Conservation (phyloP, 2,329 filamentous ascomycete genomes). For the Colletotrichum salicis region DNA sequence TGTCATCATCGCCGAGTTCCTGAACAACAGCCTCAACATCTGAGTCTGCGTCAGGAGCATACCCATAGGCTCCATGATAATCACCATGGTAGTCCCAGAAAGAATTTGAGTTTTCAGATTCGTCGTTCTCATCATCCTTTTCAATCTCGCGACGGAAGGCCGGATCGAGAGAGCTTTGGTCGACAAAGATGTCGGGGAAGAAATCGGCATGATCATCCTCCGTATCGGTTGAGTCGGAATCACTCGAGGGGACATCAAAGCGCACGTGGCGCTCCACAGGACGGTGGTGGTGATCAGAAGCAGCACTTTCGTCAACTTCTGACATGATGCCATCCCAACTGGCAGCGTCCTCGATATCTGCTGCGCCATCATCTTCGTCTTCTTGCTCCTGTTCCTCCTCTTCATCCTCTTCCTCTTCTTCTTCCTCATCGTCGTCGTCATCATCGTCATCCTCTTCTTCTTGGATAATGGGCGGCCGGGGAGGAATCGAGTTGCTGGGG, state of each 20-base stretch:
- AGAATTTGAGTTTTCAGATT: slow-evolving; percentile 66
- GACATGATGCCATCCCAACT: slow-evolving; percentile 68
- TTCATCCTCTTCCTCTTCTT: slow-evolving; percentile 50
- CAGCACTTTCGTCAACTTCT: slow-evolving; percentile 55
- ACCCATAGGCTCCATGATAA: slow-evolving; percentile 57
- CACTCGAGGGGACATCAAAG: slow-evolving; percentile 75
- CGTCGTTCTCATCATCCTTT: slow-evolving; percentile 65
- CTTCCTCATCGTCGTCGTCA: slow-evolving; percentile 50
- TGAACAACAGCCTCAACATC: slow-evolving; percentile 55
- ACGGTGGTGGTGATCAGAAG: slow-evolving; percentile 53
- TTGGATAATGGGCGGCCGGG: slow-evolving; percentile 57
- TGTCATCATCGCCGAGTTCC: slow-evolving; percentile 53
- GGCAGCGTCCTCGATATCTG: slow-evolving; percentile 53
- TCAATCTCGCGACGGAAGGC: slow-evolving; percentile 80
- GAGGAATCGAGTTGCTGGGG: slow-evolving; percentile 50
- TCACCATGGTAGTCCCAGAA: slow-evolving; percentile 72
- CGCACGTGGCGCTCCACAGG: slow-evolving; percentile 73
- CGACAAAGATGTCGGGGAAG: slow-evolving; percentile 82
- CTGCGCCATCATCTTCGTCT: slow-evolving; percentile 51
- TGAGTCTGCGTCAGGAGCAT: slow-evolving; percentile 48
- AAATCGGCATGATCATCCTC: slow-evolving; percentile 72
- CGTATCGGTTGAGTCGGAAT: slow-evolving; percentile 73
- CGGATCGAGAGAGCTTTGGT: slow-evolving; percentile 78
- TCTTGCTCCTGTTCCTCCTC: slow-evolving; percentile 52
- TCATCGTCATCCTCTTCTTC: slow-evolving; percentile 47